Conservation (phyloP, 2,329 filamentous ascomycete species). For the Scytalidium sp. region DNA sequence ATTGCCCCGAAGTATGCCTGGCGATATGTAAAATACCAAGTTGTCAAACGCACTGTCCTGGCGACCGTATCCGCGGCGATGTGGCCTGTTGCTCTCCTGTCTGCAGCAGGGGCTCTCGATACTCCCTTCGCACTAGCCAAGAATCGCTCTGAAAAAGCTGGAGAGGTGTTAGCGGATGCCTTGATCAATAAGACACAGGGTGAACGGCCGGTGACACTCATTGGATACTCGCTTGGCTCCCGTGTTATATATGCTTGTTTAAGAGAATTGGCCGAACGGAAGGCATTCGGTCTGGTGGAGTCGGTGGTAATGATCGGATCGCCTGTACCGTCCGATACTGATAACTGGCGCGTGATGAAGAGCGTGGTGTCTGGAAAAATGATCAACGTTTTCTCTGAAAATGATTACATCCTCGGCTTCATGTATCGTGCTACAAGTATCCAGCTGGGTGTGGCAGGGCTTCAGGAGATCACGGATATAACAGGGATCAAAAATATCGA, state of each 20-base stretch:
- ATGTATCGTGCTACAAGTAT: constrained; percentile 80
- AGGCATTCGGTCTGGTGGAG: constrained; percentile 64
- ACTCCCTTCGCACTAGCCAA: constrained; percentile 62
- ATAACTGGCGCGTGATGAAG: constrained; percentile 74
- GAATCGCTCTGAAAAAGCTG: constrained; percentile 56
- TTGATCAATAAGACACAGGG: constrained; percentile 75
- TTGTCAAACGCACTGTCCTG: constrained; percentile 53
- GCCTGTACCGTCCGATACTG: constrained; percentile 68
- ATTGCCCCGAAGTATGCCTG: constrained; percentile 61
- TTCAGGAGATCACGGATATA: constrained; percentile 71
- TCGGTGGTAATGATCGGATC: constrained; percentile 75
- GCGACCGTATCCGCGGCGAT: constrained; percentile 41
- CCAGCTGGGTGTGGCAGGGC: constrained; percentile 78
- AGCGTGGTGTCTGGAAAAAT: constrained; percentile 78
- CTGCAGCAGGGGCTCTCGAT: constrained; percentile 51
- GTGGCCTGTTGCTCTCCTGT: constrained; percentile 47
- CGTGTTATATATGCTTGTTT: constrained; percentile 64
- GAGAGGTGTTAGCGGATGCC: constrained; percentile 59
- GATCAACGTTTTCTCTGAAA: constrained; percentile 86
- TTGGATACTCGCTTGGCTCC: constrained; percentile 60
- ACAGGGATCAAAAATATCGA: constrained; percentile 54
- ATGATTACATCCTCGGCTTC: constrained; percentile 86
- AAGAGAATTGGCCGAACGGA: constrained; percentile 54
- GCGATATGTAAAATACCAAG: constrained; percentile 58
- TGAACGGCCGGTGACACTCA: constrained; percentile 58